Percentiles rank a stretch among this genome's conserved stretches.
phyloP scores from a whole-genome alignment of 2,329 filamentous ascomycete species.

The Paraphoma chrysanthemicola region DNA sequence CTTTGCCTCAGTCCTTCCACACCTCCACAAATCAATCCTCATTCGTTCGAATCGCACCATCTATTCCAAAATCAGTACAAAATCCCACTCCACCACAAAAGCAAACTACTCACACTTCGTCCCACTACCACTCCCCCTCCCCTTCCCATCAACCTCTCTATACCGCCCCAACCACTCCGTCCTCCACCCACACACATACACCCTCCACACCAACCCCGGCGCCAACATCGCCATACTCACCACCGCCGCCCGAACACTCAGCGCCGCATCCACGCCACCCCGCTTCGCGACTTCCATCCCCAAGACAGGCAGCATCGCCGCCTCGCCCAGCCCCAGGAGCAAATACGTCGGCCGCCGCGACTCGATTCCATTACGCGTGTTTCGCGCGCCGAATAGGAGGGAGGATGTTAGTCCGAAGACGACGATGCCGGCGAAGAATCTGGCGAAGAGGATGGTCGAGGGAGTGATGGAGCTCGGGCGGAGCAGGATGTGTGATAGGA shows the following conservation, averaged over 20 bases:
- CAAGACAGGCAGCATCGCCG: conserved; percentile 26
- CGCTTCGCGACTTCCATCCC: conserved; percentile 24
- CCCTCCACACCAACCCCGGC: conserved; percentile 32
- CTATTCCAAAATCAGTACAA: conserved; percentile 3
- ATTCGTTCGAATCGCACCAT: conserved; percentile 1
- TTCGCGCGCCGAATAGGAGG: conserved; percentile 26
- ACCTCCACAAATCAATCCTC: not conserved
- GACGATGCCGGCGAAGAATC: conserved; percentile 29
- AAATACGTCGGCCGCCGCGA: conserved; percentile 30
- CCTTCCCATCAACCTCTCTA: conserved; percentile 12
- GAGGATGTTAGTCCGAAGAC: conserved; percentile 33
- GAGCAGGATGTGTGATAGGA: conserved; percentile 27
- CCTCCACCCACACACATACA: conserved; percentile 28
- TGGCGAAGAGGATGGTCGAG: conserved; percentile 29
- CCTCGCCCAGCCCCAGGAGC: conserved; percentile 31
- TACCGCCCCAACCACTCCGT: conserved; percentile 32
- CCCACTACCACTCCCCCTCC: not conserved
- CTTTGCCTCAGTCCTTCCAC: not conserved
- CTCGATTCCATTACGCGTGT: conserved; percentile 34
- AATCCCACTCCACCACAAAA: not conserved
- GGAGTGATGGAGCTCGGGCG: conserved; percentile 29
- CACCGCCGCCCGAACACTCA: conserved; percentile 24
- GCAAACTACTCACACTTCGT: conserved; percentile 11
- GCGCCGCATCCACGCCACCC: conserved; percentile 20
- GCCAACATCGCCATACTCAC: conserved; percentile 23